Evolutionary conservation across 495 filamentous ascomycete genomes (phyloP).

Genomic region (Xylaria venustula): DNA sequence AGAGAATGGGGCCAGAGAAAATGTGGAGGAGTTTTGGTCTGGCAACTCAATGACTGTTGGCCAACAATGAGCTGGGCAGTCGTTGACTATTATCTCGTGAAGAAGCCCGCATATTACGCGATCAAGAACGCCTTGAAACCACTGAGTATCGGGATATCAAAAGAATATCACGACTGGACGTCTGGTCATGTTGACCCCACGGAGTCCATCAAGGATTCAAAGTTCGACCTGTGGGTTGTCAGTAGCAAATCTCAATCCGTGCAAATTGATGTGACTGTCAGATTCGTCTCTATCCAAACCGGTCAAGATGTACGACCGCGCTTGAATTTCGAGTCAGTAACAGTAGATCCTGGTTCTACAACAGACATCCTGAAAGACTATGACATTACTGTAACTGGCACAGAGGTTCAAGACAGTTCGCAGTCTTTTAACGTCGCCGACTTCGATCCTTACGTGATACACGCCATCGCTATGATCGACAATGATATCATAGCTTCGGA

Average conservation of each 20-base stretch:
- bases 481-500: conserved; percentile 57
- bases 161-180: conserved; percentile 62
- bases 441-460: conserved; percentile 49
- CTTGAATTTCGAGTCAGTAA: conserved; percentile 43
- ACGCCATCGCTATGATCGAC: conserved; percentile 40
- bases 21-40: conserved; percentile 82
- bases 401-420: conserved; percentile 5
- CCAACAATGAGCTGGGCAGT: conserved; percentile 78
- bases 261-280: conserved; percentile 53
- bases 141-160: conserved; percentile 65
- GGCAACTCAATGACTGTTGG: conserved; percentile 95
- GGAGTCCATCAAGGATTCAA: conserved; percentile 45
- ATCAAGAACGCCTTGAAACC: conserved; percentile 67
- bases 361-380: conserved; percentile 57
- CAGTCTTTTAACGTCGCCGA: conserved; percentile 35
- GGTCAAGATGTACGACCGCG: conserved; percentile 54
- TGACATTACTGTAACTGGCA: conserved; percentile 1
- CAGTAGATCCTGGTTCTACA: conserved; percentile 60
- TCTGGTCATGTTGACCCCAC: conserved; percentile 49
- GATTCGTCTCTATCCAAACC: conserved; percentile 63
- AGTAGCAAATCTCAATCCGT: conserved; percentile 50
- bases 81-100: conserved; percentile 71
- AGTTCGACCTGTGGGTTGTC: conserved; percentile 68
- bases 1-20: conserved; percentile 64
- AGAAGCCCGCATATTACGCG: conserved; percentile 76